Conservation (phyloP, 495 filamentous ascomycete species). For the Hapsidospora chrysogenum region DNA sequence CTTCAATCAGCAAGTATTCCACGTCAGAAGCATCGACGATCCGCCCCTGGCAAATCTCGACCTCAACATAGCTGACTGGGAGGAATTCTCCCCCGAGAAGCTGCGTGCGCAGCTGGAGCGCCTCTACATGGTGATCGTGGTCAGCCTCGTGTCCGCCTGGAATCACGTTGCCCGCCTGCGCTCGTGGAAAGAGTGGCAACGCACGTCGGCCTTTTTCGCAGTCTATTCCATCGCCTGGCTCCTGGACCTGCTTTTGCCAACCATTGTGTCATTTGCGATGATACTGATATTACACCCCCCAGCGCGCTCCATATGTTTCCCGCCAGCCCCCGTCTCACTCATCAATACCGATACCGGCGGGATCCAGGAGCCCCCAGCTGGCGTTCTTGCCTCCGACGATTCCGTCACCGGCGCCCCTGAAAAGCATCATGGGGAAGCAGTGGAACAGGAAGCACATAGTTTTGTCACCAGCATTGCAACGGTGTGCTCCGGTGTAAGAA, state of each 20-base stretch:
- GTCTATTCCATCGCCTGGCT: slow-evolving; percentile 66
- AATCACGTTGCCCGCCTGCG: slow-evolving; percentile 65
- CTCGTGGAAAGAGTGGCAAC: slow-evolving; percentile 58
- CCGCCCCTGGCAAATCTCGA: slow-evolving; percentile 42
- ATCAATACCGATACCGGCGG: slow-evolving; percentile 46
- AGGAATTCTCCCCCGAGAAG: slow-evolving; percentile 78
- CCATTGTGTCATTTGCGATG: slow-evolving; percentile 37
- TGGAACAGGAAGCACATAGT: slow-evolving; percentile 71
- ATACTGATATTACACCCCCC: slow-evolving; percentile 50
- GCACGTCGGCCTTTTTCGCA: slow-evolving; percentile 50
- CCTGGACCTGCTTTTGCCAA: slow-evolving; percentile 55
- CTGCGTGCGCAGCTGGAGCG: slow-evolving; percentile 65
- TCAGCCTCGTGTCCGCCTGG: slow-evolving; percentile 45
- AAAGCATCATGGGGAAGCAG: slow-evolving; percentile 71
- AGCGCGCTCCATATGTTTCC: slow-evolving; percentile 50
- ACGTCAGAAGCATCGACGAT: slow-evolving; percentile 2
- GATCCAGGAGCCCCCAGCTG: slow-evolving; percentile 50
- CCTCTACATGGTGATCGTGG: slow-evolving; percentile 66
- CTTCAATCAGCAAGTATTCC: slow-evolving; percentile 48
- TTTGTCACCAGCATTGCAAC: slow-evolving; percentile 61
- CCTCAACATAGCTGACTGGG: slow-evolving; percentile 63
- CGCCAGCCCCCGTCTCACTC: slow-evolving; percentile 50
- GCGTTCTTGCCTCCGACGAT: slow-evolving; percentile 58
- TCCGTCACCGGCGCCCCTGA: slow-evolving; percentile 71
- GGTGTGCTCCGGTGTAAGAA: slow-evolving; percentile 7